Percentiles rank a stretch among this genome's conserved stretches.
phyloP scores from a whole-genome alignment of 176 grass and related monocot species.

The Echinochloa phyllopogon region DNA sequence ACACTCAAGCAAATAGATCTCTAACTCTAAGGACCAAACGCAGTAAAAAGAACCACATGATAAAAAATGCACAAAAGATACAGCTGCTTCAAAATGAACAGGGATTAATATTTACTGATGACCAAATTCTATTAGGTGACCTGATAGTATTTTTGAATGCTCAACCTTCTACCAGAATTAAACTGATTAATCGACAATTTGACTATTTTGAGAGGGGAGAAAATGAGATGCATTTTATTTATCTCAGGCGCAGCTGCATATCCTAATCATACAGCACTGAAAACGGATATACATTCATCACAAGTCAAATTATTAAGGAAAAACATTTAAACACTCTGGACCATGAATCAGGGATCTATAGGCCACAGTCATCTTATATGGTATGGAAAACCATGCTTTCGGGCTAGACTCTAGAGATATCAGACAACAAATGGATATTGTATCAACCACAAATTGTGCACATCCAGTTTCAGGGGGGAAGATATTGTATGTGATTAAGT shows the following conservation, averaged over 20 bases:
- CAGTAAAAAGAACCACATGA: neutral
- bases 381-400: neutral
- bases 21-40: neutral
- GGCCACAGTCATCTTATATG: neutral
- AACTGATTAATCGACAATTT: neutral
- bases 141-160: neutral
- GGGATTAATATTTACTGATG: neutral
- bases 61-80: neutral
- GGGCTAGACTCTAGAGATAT: neutral
- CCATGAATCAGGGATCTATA: neutral
- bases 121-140: neutral
- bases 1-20: neutral
- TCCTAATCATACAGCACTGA: neutral
- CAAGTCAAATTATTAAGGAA: neutral
- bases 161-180: neutral
- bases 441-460: neutral
- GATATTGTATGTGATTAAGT: neutral
- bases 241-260: neutral
- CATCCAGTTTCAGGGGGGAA: neutral
- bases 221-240: neutral
- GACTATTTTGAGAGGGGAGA: neutral
- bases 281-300: neutral
- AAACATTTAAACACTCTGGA: neutral
- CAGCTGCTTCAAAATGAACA: neutral
- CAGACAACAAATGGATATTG: neutral